Conservation (phyloP, 1,139 yeast genomes). For the Scheffersomyces stambukii region DNA sequence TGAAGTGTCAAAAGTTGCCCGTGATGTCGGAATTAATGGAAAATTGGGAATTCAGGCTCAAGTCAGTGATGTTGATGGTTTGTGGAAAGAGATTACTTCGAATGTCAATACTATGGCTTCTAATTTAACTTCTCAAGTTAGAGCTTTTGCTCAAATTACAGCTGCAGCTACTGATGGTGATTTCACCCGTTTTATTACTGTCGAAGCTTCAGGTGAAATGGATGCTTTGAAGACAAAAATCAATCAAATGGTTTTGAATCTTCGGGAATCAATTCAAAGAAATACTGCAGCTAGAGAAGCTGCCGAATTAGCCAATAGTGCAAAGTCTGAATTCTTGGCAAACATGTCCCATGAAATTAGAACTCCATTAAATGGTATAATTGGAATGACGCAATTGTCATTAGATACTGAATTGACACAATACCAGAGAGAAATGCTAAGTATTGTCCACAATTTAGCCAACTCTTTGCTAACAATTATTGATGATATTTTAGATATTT, state of each 20-base stretch:
- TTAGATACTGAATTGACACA: constrained; percentile 83
- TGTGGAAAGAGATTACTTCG: constrained; percentile 91
- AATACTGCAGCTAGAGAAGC: constrained; percentile 93
- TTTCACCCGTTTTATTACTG: constrained; percentile 83
- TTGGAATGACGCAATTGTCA: constrained; percentile 88
- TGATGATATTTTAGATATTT: constrained; percentile 85
- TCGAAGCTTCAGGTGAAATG: constrained; percentile 92
- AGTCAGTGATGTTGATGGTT: constrained; percentile 84
- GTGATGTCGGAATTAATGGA: constrained; percentile 92
- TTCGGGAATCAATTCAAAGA: constrained; percentile 85
- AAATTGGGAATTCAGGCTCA: constrained; percentile 90
- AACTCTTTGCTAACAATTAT: constrained; percentile 79
- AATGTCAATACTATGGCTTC: constrained; percentile 93
- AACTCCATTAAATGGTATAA: constrained; percentile 89
- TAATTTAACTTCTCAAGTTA: constrained; percentile 83
- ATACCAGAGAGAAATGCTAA: constrained; percentile 85
- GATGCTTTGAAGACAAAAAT: constrained; percentile 87
- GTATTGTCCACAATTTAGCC: constrained; percentile 82
- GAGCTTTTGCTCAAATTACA: constrained; percentile 90
- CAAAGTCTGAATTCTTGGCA: constrained; percentile 88
- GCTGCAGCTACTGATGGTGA: constrained; percentile 95
- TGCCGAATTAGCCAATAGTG: constrained; percentile 83
- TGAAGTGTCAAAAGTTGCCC: constrained; percentile 85
- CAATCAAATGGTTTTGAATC: constrained; percentile 85
- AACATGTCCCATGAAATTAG: constrained; percentile 90